Evolutionary conservation across 2,329 filamentous ascomycete genomes (phyloP), one percentile per base, ranked within the genome.

Genomic region (Macrophomina pseudophaseolina): DNA sequence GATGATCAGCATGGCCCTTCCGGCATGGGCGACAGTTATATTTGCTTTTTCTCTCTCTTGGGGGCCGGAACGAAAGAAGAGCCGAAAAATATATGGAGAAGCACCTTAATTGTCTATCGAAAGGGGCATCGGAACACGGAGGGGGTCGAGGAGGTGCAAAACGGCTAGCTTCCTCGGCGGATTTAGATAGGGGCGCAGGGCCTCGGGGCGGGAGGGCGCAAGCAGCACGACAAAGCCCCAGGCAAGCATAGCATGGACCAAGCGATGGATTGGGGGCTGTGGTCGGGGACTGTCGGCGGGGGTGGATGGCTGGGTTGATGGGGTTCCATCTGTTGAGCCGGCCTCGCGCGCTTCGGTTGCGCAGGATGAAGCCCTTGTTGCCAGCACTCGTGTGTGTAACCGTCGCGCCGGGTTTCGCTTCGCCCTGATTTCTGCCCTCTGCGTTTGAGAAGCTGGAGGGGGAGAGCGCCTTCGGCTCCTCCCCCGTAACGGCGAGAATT

Each of bases 351-450:
- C 58, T 62, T 62, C 58, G 58, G 58, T 38, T 62, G 58, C 58
- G 32, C 44, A 49, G 56, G 42, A 60, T 35, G 56, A 23, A 48
- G 56, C 42, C 56, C 56, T 60, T 62, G 58, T 62, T 62, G 58
- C 58, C 58, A 62, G 56, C 56, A 11, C 49, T 56, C 35, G 14
- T 46, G 40, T 59, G 58, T 62, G 58, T 62, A 62, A 62, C 58
- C 58, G 16, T 33, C 4, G 58, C 58, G 44, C 58, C 44, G 58
- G 58, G 58, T 62, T 62, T 62, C 58, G 58, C 58, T 62, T 62
- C 58, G 58, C 54, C 54, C 44, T 59, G 18, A 33, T 7, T 40
- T 54, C 52, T 54, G 52, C 40, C 18, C 54, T 32, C 3, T n/a
- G 54, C 23, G 54, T 58, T 58, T 59, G 40, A 59, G 54, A 59